Base-by-base conservation (phyloP, 495 filamentous ascomycete genomes). In the Pseudevernia furfuracea region DNA sequence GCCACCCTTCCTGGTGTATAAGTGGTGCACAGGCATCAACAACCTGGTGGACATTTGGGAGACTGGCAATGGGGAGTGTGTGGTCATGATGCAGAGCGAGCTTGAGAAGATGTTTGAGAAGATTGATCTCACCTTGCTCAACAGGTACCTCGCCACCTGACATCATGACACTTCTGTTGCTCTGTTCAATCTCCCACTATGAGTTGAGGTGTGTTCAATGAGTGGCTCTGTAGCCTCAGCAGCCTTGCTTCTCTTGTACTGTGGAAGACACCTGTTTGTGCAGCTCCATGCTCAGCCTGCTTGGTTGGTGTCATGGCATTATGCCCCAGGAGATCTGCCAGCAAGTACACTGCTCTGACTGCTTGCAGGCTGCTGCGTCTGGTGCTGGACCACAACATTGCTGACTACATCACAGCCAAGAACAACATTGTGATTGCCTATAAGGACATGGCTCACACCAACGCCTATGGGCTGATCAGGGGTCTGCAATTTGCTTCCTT, bases 361-460 rank as follows among this genome's bases (percentile, higher is more conserved):
- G n/a, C n/a, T n/a, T n/a, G n/a, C n/a, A 87, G 93, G 59, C 80
- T 98, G 46, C 80, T 97, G 53, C 85, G 95, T 39, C 77, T 98
- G 68, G 96, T 98, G 74, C 97, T 98, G 94, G 94, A 98, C 70
- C 95, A 97, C 81, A 98, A 98, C 76, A 76, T 98, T 71, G 94
- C 94, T 10, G 94, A 98, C 74, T 98, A 98, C 76, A 98, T 98
- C 74, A 96, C 92, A 15, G 91, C 91, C 10, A 98, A 98, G 84
- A 98, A 98, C 78, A 98, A 98, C 72, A 95, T 98, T n/a, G 92
- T 96, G 70, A 82, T 98, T 61, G 97, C 92, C 68, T 98, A 98
- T 78, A 98, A 98, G 79, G 94, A 98, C 71, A 98, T 98, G 94
- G 97, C 96, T 71, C 94, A 98, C 73, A 95, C 93, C 61, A 98